Evolutionary conservation across 2,329 filamentous ascomycete species (phyloP), one percentile per base, ranked within the genome.

Genomic region (Gyromitra esculenta): DNA sequence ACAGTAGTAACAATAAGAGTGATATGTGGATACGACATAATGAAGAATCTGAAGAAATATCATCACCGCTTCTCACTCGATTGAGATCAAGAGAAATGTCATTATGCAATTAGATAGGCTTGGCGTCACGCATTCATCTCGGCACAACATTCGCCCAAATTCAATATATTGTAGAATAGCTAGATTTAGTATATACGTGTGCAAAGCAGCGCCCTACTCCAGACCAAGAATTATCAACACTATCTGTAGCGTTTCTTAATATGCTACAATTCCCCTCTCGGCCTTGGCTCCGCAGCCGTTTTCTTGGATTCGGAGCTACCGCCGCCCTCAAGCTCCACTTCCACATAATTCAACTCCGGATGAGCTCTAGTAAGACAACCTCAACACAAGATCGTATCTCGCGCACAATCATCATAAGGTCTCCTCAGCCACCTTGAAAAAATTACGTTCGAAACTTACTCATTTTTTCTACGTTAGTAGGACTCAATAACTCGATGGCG

Each of bases 51-150:
- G 45, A 18, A 7, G 50, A 54, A 59, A 37, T 59, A 39, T 39
- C 56, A 18, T 59, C 56, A 35, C 56, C 6, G 37, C 1, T 8
- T n/a, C 56, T 59, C 56, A 59, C 56, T 59, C 56, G 56, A 18
- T 8, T 18, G 31, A 18, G 5, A 9, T 5, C 56, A 13, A 5
- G 1, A 11, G 15, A 37, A 37, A 37, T 37, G 15, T 59, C 31
- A 25, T 59, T 31, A 37, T 59, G 56, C 56, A 39, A 25, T 15
- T 18, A 9, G 1, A 3, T 31, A 11, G 56, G 56, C 56, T 59
- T 59, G 56, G 56, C 56, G 37, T 37, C 37, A 35, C 56, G 35
- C 13, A 35, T 37, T 35, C 9, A 31, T 31, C 25, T 31, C 4
- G 25, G 25, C 25, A 5, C 7, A 50, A 13, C 15, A 50, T 50